Percentiles rank a stretch among this genome's conserved stretches.
phyloP scores from a whole-genome alignment of 306 rosid species.

The Fragaria ananassa region DNA sequence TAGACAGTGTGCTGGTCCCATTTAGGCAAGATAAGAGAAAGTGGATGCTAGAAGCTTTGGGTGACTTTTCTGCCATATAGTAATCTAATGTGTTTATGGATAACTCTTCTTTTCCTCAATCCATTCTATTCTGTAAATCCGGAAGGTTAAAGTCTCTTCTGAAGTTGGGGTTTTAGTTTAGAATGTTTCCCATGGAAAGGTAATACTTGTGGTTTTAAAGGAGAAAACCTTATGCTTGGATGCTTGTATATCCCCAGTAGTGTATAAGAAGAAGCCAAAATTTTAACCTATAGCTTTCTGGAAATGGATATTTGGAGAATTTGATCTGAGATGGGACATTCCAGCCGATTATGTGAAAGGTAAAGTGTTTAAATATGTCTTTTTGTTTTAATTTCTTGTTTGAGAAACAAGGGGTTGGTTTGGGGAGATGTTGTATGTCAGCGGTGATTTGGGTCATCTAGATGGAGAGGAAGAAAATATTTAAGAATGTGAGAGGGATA shows the following conservation, averaged over 20 bases:
- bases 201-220: background rate
- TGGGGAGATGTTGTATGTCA: background rate
- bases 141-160: background rate
- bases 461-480: background rate
- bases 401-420: background rate
- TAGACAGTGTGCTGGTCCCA: background rate
- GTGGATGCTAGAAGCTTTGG: background rate
- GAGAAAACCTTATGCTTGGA: background rate
- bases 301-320: background rate
- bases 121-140: background rate
- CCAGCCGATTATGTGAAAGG: background rate
- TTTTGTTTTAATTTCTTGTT: background rate
- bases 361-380: background rate
- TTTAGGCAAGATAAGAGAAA: background rate
- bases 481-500: background rate
- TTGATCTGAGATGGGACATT: background rate
- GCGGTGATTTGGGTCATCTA: background rate
- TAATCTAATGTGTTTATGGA: background rate
- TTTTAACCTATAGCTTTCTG: background rate
- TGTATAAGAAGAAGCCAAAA: background rate
- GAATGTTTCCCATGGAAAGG: background rate
- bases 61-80: background rate
- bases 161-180: background rate
- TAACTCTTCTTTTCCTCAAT: background rate
- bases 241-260: background rate